Evolutionary conservation across 2,329 filamentous ascomycete species (phyloP), one percentile per base, ranked within the genome.

Genomic region (Botryosphaeria agaves): DNA sequence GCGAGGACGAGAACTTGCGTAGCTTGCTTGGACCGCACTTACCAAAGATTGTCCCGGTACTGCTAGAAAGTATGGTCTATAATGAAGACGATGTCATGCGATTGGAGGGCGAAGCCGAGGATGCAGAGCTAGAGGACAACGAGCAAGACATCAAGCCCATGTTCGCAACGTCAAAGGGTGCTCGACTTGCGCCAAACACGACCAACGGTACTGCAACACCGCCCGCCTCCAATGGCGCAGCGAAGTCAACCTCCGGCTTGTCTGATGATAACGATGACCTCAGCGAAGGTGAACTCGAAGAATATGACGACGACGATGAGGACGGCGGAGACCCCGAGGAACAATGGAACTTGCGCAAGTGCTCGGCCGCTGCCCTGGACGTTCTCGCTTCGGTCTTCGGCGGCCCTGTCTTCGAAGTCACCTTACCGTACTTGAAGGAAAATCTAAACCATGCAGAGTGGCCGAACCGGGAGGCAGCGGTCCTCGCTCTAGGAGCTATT

Each of bases 1-100:
- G 84, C 36, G 89, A 94, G 50, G 82, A 93, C 48, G 70, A 80
- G 25, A 70, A 77, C 35, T 59, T 95, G 31, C 83, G 82, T 59
- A 67, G 73, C 40, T 68, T 72, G 1, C 62, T 98, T 27, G 73
- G 68, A 6, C 84, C 84, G 0, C 81, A 81, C 47, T 69, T 95
- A 33, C 56, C 69, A 40, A 81, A 80, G 51, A 87, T 95, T 38
- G 77, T 98, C 18, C 89, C 89, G 0, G 79, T 94, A 1, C 61
- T 98, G 30, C 67, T 98, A 5, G 74, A 89, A 40, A 91, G 82
- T 49, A 98, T 98, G 87, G 74, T 95, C 2, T 98, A 95, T 52
- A 81, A 79, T 44, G 82, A 89, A 38, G 89, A 98, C 42, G 89
- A 95, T 40, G 89, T 93, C 42, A 67, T 81, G 19, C 64, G 84